These are phyloP conservation scores for Chloropicon primus DNA, from an alignment of 139 green algal genomes.

Conservation along the genomic window DNA sequence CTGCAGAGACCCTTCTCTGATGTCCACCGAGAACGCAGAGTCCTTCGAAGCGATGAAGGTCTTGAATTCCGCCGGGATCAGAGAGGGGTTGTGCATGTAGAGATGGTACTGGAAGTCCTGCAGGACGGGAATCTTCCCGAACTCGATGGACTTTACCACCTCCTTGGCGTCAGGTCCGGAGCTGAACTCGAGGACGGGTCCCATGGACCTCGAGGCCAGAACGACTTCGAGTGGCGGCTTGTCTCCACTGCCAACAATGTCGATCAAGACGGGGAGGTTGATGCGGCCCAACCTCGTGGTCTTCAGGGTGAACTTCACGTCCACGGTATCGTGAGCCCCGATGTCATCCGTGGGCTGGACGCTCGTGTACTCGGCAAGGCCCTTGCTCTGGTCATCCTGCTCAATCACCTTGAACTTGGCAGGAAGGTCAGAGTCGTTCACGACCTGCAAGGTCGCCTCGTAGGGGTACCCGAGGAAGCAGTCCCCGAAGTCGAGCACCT, in stretches of 20 bases:
- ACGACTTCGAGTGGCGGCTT: slow-evolving; percentile 44
- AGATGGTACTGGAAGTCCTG: slow-evolving; percentile 28
- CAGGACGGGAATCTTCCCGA: slow-evolving; percentile 48
- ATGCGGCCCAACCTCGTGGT: slow-evolving; percentile 45
- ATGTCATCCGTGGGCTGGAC: slow-evolving; percentile 34
- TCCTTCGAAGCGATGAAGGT: slow-evolving; percentile 44
- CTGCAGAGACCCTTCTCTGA: slow-evolving; percentile 26
- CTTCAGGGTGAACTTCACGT: slow-evolving; percentile 39
- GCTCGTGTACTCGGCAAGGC: slow-evolving; percentile 34
- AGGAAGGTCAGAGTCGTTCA: slow-evolving; percentile 58
- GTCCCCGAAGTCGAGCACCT: slow-evolving; percentile 48
- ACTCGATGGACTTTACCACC: slow-evolving; percentile 25
- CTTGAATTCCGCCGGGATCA: slow-evolving; percentile 57
- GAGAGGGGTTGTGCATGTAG: slow-evolving; percentile 43
- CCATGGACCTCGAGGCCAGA: slow-evolving; percentile 41
- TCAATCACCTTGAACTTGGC: slow-evolving; percentile 54
- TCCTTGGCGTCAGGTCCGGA: background rate
- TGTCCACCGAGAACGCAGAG: slow-evolving; percentile 42
- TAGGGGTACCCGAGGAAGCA: slow-evolving; percentile 56
- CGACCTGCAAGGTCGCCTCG: slow-evolving; percentile 30
- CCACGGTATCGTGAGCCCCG: slow-evolving; percentile 28
- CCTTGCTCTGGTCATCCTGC: slow-evolving; percentile 39
- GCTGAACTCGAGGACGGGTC: slow-evolving; percentile 40
- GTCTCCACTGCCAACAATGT: slow-evolving; percentile 32
- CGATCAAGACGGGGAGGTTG: slow-evolving; percentile 47